Evolutionary conservation across 768 basidiomycete genomes (phyloP).

Genomic region (Trametes cingulata): DNA sequence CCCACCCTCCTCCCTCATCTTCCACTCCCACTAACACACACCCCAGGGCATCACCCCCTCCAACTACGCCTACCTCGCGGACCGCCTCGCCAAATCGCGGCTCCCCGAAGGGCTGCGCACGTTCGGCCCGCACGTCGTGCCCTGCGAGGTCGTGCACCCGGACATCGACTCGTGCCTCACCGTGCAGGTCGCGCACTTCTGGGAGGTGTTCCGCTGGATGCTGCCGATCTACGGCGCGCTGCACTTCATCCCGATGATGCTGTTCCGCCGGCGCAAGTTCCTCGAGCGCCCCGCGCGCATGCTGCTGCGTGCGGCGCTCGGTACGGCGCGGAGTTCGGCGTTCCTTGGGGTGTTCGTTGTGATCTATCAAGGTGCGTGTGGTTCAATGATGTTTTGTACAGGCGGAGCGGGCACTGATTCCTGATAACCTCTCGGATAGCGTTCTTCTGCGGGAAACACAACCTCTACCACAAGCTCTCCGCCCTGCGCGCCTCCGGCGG

Average conservation of each 20-base stretch:
- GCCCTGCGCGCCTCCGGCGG: conserved; percentile 24
- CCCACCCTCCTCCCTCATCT: background rate
- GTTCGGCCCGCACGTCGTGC: conserved; percentile 53
- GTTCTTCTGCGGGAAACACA: conserved; percentile 66
- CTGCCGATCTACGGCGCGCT: conserved; percentile 84
- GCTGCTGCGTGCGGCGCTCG: conserved; percentile 62
- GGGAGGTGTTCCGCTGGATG: conserved; percentile 83
- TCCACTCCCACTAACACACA: background rate
- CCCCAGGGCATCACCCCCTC: conserved; percentile 51
- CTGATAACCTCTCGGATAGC: conserved; percentile 36
- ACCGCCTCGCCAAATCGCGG: conserved; percentile 41
- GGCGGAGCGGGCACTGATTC: background rate
- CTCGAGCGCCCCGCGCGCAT: conserved; percentile 64
- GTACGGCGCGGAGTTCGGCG: conserved; percentile 80
- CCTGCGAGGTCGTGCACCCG: conserved; percentile 82
- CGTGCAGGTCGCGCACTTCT: conserved; percentile 70
- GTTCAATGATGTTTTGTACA: no score
- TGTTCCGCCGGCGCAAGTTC: conserved; percentile 77
- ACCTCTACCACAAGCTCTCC: conserved; percentile 52
- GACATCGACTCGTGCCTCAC: conserved; percentile 57
- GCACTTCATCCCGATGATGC: conserved; percentile 82
- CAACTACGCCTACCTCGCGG: conserved; percentile 52
- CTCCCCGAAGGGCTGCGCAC: conserved; percentile 32
- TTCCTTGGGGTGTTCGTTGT: conserved; percentile 85
- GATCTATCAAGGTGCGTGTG: conserved; percentile 70